A percentile compares a stretch with the other conserved stretches of the same genome.
Conservation (phyloP, 2,329 filamentous ascomycete genomes). For the Aspergillus luchuensis region DNA sequence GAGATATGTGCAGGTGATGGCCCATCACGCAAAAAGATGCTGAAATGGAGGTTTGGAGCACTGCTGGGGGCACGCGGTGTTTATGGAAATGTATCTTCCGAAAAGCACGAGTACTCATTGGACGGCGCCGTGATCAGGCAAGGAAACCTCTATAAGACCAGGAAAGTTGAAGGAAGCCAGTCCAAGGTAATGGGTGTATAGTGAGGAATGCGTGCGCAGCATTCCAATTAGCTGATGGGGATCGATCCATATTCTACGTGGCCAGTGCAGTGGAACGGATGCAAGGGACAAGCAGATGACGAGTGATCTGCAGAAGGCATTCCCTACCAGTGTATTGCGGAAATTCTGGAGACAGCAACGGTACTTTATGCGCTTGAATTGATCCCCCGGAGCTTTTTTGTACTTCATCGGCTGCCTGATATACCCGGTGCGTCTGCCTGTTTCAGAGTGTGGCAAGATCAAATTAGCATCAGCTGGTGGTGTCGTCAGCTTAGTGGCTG, state of each 20-base stretch:
- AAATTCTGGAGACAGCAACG: neutral
- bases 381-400: neutral
- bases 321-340: neutral
- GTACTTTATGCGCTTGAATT: neutral
- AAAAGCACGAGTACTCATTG: too few relatives aligned
- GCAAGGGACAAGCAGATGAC: neutral
- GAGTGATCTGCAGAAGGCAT: neutral
- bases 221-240: neutral
- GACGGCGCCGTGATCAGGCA: too few relatives aligned
- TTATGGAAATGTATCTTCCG: neutral
- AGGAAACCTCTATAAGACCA: too few relatives aligned
- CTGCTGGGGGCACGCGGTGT: neutral
- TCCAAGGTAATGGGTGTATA: too few relatives aligned
- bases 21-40: too few relatives aligned
- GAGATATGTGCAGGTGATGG: neutral
- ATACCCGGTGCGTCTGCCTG: neutral
- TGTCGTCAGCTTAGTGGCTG: neutral
- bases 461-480: neutral
- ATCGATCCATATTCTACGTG: neutral
- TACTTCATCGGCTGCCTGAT: neutral
- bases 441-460: neutral
- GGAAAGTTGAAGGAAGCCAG: too few relatives aligned
- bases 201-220: neutral
- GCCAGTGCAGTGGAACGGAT: neutral
- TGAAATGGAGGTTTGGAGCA: neutral